A percentile compares a stretch with the other conserved stretches of the same genome.
Conservation (phyloP, 1,284 basidiomycete species). For the Gymnopus androsaceus region DNA sequence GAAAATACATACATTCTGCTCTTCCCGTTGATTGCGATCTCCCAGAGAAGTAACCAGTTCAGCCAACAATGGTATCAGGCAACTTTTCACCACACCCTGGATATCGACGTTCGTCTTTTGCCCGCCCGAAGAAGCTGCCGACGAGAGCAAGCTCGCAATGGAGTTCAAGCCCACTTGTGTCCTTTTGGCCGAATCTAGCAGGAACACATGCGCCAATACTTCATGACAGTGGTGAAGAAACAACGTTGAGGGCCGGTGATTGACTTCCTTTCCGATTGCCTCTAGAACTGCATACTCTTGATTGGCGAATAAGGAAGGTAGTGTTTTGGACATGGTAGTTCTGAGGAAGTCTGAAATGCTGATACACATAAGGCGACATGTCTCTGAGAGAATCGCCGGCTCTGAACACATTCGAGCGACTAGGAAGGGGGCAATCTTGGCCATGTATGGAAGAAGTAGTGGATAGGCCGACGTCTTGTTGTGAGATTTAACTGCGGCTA, state of each 20-base stretch:
- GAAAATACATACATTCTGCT: constrained; percentile 39
- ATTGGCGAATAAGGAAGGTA: constrained; percentile 72
- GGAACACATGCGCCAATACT: constrained; percentile 76
- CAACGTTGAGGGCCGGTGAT: constrained; percentile 50
- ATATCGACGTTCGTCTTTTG: constrained; percentile 45
- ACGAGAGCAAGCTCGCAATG: constrained; percentile 53
- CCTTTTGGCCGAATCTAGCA: constrained; percentile 54
- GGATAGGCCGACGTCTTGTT: constrained; percentile 66
- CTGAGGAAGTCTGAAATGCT: constrained; percentile 65
- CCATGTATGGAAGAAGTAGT: constrained; percentile 71
- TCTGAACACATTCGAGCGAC: constrained; percentile 60
- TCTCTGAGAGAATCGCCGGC: constrained; percentile 60
- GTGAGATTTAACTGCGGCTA: constrained; percentile 55
- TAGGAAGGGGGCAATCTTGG: constrained; percentile 68
- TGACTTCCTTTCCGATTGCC: constrained; percentile 45
- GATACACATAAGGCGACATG: constrained; percentile 63
- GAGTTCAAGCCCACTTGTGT: constrained; percentile 65
- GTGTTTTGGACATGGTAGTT: constrained; percentile 62
- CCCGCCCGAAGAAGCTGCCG: constrained; percentile 36
- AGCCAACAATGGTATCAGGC: constrained; percentile 67
- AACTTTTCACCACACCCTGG: constrained; percentile 61
- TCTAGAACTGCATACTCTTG: constrained; percentile 56
- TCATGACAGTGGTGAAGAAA: constrained; percentile 62
- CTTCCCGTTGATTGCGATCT: constrained; percentile 53
- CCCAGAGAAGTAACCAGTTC: constrained; percentile 79